phyloP scores from a whole-genome alignment of 139 green algal genomes.

The Volvox reticuliferus region DNA sequence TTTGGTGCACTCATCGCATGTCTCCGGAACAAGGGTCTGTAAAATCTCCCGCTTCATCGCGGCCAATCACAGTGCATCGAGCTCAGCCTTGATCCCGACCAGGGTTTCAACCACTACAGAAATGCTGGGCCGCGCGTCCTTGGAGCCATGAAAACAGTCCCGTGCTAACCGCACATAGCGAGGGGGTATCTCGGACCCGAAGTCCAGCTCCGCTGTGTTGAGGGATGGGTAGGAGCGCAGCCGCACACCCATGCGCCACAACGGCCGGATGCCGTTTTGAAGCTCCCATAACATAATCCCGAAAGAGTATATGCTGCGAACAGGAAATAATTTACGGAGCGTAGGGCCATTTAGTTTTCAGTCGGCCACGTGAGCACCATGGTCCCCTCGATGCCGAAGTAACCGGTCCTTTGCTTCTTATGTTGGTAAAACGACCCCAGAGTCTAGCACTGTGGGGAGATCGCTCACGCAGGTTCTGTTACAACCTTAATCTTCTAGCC shows the following conservation, averaged over 20 bases:
- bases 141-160: constrained; percentile 37
- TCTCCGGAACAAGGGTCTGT: too few species aligned
- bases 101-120: not conserved
- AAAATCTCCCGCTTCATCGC: too few species aligned
- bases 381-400: too few species aligned
- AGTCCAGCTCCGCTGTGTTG: constrained; percentile 43
- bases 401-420: too few species aligned
- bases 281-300: constrained; percentile 51
- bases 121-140: not conserved
- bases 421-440: too few species aligned
- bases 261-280: constrained; percentile 33
- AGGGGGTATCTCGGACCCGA: not conserved
- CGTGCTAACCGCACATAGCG: constrained; percentile 15
- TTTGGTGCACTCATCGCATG: too few species aligned
- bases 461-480: too few species aligned
- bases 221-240: constrained; percentile 40
- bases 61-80: not conserved
- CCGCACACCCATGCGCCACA: constrained; percentile 31
- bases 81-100: constrained; percentile 10
- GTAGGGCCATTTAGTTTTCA: too few species aligned
- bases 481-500: too few species aligned
- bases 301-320: constrained; percentile 31
- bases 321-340: not conserved
- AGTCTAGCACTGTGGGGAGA: too few species aligned
- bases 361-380: too few species aligned